Evolutionary conservation across 1,284 basidiomycete genomes (phyloP), one percentile per base, ranked within the genome.

Genomic region (Cryptococcus sp.): DNA sequence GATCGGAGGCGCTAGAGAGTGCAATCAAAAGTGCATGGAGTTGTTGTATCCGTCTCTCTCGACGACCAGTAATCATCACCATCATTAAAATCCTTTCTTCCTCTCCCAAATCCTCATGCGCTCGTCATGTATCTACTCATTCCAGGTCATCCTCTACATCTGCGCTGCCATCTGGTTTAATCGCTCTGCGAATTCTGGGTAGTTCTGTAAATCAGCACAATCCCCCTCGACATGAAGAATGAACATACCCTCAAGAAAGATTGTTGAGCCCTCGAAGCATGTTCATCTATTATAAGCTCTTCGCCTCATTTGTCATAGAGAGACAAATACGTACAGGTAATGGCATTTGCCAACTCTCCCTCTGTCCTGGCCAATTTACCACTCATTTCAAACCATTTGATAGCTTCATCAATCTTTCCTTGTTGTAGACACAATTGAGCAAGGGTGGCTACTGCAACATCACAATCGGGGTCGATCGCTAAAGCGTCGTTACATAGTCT

Each of bases 351-450:
- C 57, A 98, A 78, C 79, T 98, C 96, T 0, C 84, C 84, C 75
- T 97, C 92, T 36, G 88, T 94, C 71, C 94, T 80, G 16, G 93
- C 91, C 55, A 98, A 81, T 67, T 91, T 82, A 1, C 85, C 85
- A 68, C 89, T 87, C 66, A 84, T 82, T 68, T 85, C 83, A 68
- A 98, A 98, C 83, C 91, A 86, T 66, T 85, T 81, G 59, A 92
- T 85, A 5, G 94, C 93, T 56, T 86, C 82, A 21, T 87, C 84
- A 55, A 96, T 85, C 77, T 88, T 87, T 67, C 87, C 86, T 75
- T 94, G 91, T 77, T 98, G 94, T 60, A 98, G 74, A 56, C 82
- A 85, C 21, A 99, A 81, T 77, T 99, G 96, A 2, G 94, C 94
- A 32, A 98, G 82, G 0, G 93, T 97, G 14, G 91, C 91, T 3